Evolutionary conservation across 208 protist species (phyloP), one percentile per base, ranked within the genome.

Genomic region (Acanthamoeba healyi): DNA sequence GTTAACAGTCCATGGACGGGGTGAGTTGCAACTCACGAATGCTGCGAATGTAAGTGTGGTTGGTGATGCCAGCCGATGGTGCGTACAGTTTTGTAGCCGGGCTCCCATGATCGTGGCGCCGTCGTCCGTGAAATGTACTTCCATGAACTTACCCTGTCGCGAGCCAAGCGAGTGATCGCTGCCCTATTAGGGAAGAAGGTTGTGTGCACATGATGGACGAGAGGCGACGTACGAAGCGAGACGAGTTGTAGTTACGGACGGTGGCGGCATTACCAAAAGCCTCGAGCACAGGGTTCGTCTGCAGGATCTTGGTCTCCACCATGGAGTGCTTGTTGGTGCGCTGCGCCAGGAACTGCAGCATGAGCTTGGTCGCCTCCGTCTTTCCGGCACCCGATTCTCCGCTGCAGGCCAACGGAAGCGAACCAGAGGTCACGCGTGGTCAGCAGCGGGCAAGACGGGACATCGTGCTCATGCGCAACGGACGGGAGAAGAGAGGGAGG

Each of bases 351-450:
- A 87, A 94, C 72, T 94, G 90, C 34, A 92, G 34, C 10, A 92
- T 92, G 32, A 92, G 40, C 42, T 92, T 92, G n/a, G 97, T 97
- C 46, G 96, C 95, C 86, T 98, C 97, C 44, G 97, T 98, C 70
- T 97, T 97, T 74, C 96, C 96, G 15, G 96, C 95, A 84, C 96
- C 96, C 93, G 96, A 97, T 81, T 97, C 96, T 79, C 96, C 96
- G 89, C 94, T 95, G 34, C 74, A 89, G 56, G 54, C n/a, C n/a
- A n/a, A n/a, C n/a, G n/a, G n/a, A n/a, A n/a, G n/a, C n/a, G n/a
- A n/a, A n/a, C n/a, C 34, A 38, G 44, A 92, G 54, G 19, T 94
- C n/a, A 95, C 32, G 79, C n/a, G 46, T 44, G 22, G n/a, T 17
- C 19, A 92, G 63, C 10, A 12, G 51, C 29, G 4, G 29, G 1